Evolutionary conservation across 2,329 filamentous ascomycete species (phyloP).

Genomic region (Zalaria sp.): DNA sequence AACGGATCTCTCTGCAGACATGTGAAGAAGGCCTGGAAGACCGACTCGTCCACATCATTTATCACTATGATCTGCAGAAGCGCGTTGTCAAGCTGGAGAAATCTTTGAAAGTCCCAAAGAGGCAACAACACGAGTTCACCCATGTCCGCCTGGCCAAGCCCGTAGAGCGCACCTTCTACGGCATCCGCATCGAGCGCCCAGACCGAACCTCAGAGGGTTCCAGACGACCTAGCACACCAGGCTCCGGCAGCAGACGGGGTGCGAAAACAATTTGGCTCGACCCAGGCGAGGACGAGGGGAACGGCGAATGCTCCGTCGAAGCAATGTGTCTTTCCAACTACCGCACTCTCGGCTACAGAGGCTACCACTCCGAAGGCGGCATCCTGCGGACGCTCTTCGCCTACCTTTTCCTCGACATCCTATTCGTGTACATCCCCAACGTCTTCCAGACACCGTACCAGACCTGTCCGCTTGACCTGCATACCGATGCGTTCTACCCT

Average conservation of each 20-base stretch:
- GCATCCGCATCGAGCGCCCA: slow-evolving; percentile 50
- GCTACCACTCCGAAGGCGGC: slow-evolving; percentile 84
- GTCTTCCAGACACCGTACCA: slow-evolving; percentile 96
- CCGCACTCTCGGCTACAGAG: slow-evolving; percentile 74
- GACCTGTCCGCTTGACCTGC: slow-evolving; percentile 81
- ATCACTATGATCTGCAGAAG: slow-evolving; percentile 85
- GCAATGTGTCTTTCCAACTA: slow-evolving; percentile 88
- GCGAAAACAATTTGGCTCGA: slow-evolving; percentile 84
- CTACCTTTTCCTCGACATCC: slow-evolving; percentile 86
- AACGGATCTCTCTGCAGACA: slow-evolving; percentile 57
- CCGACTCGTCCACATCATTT: slow-evolving; percentile 76
- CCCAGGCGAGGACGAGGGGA: slow-evolving; percentile 27
- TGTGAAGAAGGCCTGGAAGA: slow-evolving; percentile 83
- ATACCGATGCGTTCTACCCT: slow-evolving; percentile 85
- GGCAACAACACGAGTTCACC: slow-evolving; percentile 83
- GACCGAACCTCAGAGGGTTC: slow-evolving; percentile 10
- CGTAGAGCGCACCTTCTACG: slow-evolving; percentile 59
- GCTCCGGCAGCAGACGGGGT: slow-evolving; percentile 25
- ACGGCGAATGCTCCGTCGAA: slow-evolving; percentile 74
- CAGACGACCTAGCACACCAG: slow-evolving; percentile 18
- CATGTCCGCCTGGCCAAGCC: slow-evolving; percentile 70
- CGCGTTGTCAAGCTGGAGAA: slow-evolving; percentile 84
- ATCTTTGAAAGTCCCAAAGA: slow-evolving; percentile 64
- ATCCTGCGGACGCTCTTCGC: slow-evolving; percentile 71
- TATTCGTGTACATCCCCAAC: slow-evolving; percentile 88